phyloP scores from a whole-genome alignment of 1,284 basidiomycete species.

The Sutorius eximius region DNA sequence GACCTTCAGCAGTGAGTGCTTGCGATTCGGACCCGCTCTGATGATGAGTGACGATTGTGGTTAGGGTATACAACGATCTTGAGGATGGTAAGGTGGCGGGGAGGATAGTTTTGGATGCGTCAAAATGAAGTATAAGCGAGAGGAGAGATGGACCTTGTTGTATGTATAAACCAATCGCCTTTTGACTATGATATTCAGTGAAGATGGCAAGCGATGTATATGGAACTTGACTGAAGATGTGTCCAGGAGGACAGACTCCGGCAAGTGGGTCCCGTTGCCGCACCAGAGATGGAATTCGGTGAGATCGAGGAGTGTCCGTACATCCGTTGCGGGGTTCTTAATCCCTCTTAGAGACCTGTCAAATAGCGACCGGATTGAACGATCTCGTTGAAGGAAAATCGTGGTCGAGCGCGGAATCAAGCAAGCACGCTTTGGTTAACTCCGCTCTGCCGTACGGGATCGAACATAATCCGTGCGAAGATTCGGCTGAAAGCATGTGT shows the following conservation, averaged over 20 bases:
- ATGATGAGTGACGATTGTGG: not conserved
- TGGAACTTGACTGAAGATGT: too few species aligned
- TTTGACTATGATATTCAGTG: constrained; percentile 32
- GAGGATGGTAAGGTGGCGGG: constrained; percentile 58
- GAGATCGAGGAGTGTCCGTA: too few species aligned
- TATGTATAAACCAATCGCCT: not conserved
- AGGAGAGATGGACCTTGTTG: not conserved
- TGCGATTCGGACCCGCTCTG: not conserved
- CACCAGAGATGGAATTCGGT: too few species aligned
- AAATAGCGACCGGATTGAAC: constrained; percentile 75
- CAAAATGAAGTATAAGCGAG: constrained; percentile 19
- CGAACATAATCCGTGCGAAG: constrained; percentile 78
- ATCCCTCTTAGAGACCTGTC: constrained; percentile 29
- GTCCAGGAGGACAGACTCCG: too few species aligned
- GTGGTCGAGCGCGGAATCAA: not conserved
- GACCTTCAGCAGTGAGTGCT: constrained; percentile 53
- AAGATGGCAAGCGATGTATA: too few species aligned
- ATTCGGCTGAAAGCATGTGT: constrained; percentile 49
- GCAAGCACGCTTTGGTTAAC: constrained; percentile 30
- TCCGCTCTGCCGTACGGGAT: constrained; percentile 64
- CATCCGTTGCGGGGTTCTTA: too few species aligned
- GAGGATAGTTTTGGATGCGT: constrained; percentile 60
- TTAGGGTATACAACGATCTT: constrained; percentile 57
- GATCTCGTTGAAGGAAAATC: constrained; percentile 50
- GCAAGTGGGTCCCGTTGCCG: too few species aligned